A percentile compares a stretch with the other conserved stretches of the same genome.
Evolutionary conservation across 345 rosid genomes (phyloP).

Genomic region (Combretum micranthum): DNA sequence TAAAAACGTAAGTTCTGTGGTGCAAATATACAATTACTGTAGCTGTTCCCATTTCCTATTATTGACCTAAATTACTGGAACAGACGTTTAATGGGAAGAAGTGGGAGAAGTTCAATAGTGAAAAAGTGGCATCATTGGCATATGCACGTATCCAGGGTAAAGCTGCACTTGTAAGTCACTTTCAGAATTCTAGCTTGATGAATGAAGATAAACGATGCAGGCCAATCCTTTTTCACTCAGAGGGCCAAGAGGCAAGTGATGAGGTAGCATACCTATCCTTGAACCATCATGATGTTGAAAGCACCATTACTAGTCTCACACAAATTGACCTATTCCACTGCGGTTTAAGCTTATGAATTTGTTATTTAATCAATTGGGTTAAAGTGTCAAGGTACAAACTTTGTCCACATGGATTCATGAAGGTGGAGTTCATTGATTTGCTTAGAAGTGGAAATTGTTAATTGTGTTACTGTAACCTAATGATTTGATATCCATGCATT

Average conservation of each 20-base stretch:
- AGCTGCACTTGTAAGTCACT: constrained; percentile 76
- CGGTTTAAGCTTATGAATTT: not conserved
- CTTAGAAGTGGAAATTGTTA: too few relatives aligned
- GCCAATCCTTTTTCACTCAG: constrained; percentile 63
- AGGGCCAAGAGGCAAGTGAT: constrained; percentile 46
- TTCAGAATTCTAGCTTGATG: constrained; percentile 81
- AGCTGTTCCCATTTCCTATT: not conserved
- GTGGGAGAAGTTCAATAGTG: constrained; percentile 98
- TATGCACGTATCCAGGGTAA: constrained; percentile 96
- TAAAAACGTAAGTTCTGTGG: too few relatives aligned
- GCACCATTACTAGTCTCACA: not conserved
- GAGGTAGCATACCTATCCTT: constrained; percentile 37
- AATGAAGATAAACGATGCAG: constrained; percentile 83
- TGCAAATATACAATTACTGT: too few relatives aligned
- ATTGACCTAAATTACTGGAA: constrained; percentile 5
- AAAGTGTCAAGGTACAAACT: too few relatives aligned
- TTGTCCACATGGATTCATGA: too few relatives aligned
- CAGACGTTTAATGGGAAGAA: constrained; percentile 85
- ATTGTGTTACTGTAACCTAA: too few relatives aligned
- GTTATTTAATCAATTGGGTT: not conserved
- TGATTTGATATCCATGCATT: too few relatives aligned
- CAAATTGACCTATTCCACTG: not conserved
- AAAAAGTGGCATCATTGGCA: constrained; percentile 83
- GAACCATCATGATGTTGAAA: constrained; percentile 1
- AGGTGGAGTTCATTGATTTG: too few relatives aligned